Evolutionary conservation across 2,329 filamentous ascomycete species (phyloP), one percentile per base, ranked within the genome.

Genomic region (Curvularia sp.): DNA sequence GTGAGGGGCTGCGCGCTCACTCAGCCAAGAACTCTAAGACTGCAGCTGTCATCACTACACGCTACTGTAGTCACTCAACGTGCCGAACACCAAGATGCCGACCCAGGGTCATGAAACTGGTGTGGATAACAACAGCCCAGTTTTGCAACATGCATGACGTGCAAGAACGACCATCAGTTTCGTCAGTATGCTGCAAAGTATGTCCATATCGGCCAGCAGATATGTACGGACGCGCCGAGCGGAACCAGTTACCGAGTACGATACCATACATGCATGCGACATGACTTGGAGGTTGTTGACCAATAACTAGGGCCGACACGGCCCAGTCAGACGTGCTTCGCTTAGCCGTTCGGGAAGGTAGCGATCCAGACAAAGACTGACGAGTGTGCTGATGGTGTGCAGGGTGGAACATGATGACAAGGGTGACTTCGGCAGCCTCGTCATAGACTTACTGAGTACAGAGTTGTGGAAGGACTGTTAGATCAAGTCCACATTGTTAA

Each of bases 291-390:
- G 23, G 19, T 34, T 32, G 28, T 41, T 18, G 27, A n/a, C 55
- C 51, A 55, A 58, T 58, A 18, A 19, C 32, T 30, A 34, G 27
- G 27, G 25, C n/a, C 27, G 19, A 19, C 5, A n/a, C 19, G 30
- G 15, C 21, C n/a, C 15, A 47, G 32, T 19, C 28, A 58, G 27
- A 50, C 34, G 30, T 30, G 25, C 39, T 32, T 49, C 51, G 51
- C 55, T 58, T 54, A 50, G 46, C 46, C 32, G 38, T 50, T 58
- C n/a, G 32, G 52, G 55, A 58, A 58, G 55, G 55, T 58, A 39
- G 49, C 30, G 30, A 19, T 45, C 30, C 9, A 30, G 51, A 46
- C 27, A 50, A 9, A 13, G 27, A 43, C n/a, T 18, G 32, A 30
- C 21, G 21, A 42, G 12, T 52, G 41, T 18, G 12, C 7, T 45